These are phyloP conservation scores for Exophiala calicioides DNA, from an alignment of 2,329 filamentous ascomycete species.

Conservation along the genomic window DNA sequence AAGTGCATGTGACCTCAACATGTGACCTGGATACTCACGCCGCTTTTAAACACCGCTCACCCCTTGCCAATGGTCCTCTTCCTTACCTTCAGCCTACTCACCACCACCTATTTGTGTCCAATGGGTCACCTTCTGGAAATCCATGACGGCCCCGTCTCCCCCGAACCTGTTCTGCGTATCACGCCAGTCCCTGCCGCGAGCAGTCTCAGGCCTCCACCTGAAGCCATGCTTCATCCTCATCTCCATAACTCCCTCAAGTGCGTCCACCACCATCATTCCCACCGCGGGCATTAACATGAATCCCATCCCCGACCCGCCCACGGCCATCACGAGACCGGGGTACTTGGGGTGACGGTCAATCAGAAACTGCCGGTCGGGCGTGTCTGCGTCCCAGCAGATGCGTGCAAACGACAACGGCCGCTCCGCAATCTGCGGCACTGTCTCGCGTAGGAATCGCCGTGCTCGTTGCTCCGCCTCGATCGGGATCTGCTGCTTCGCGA, in stretches of 20 bases:
- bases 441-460: slow-evolving; percentile 52
- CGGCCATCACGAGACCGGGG: slow-evolving; percentile 48
- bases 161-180: slow-evolving; percentile 53
- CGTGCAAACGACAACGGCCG: slow-evolving; percentile 53
- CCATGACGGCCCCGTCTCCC: slow-evolving; percentile 51
- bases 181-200: slow-evolving; percentile 48
- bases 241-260: slow-evolving; percentile 49
- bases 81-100: no score
- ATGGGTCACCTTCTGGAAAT: slow-evolving; percentile 47
- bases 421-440: slow-evolving; percentile 55
- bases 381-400: slow-evolving; percentile 61
- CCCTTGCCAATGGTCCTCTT: no score
- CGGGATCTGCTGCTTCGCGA: slow-evolving; percentile 48
- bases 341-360: slow-evolving; percentile 53
- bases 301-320: slow-evolving; percentile 55
- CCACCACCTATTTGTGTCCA: no score
- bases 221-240: slow-evolving; percentile 45
- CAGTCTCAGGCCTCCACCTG: slow-evolving; percentile 56
- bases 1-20: no score
- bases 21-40: no score
- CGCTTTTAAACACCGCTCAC: no score
- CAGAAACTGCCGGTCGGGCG: slow-evolving; percentile 55
- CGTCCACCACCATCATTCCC: slow-evolving; percentile 53
- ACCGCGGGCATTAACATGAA: slow-evolving; percentile 57
- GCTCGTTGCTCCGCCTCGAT: slow-evolving; percentile 49